Evolutionary conservation across 257 asterid genomes (phyloP), one percentile per base, ranked within the genome.

Genomic region (Verbascum thapsus): DNA sequence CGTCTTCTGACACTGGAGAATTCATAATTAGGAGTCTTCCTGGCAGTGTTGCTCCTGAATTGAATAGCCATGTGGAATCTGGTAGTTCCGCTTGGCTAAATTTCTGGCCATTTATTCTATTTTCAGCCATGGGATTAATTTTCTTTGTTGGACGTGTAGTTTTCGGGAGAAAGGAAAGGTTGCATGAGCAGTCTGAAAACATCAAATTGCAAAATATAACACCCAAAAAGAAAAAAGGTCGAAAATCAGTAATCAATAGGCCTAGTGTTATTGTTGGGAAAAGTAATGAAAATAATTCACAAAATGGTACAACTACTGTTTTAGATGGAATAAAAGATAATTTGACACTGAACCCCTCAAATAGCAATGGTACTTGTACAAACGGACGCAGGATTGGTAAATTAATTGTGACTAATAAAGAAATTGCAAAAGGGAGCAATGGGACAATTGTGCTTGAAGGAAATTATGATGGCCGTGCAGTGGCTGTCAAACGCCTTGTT

Each of bases 391-490:
- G 60, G 75, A 85, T 90, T 70, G 96, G 98, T 64, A 84, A 81
- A 72, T 37, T 90, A 71, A 69, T 79, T 38, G 80, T 83, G 22
- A 77, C 83, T 16, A 71, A 73, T 49, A 83, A 71, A 67, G 95
- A 83, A 79, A 88, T 88, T 3, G 98, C 96, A 0, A 90, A 80
- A 70, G 98, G 98, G 50, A 88, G 98, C 80, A 90, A 90, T 53
- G 98, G 98, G 19, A 90, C 98, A 1, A 70, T 90, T 68, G 88
- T 90, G 3, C 91, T 90, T 11, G 95, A 88, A 76, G 98, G 98
- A 63, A 72, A 72, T 42, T 90, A 85, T 34, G 95, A 88, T 54
- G 98, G 98, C 2, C 96, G 96, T 43, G 80, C 78, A 0, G 98
- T 90, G 64, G 98, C 98, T 45, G 89, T 88, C 50, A 90, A 90